These are phyloP conservation scores for Diaporthe sp. DNA, from an alignment of 2,329 filamentous ascomycete genomes.

Conservation along the genomic window DNA sequence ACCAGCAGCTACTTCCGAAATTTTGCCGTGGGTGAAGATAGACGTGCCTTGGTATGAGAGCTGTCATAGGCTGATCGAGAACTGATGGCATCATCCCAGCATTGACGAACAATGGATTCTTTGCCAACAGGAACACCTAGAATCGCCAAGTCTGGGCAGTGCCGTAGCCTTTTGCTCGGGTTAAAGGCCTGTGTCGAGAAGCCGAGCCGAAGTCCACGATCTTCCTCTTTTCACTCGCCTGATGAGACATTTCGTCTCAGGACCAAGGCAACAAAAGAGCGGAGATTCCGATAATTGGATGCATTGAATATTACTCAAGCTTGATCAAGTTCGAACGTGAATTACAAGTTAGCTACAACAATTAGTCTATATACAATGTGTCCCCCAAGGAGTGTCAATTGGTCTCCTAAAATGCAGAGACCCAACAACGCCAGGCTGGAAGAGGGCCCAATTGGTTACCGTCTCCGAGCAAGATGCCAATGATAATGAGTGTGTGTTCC, in stretches of 20 bases:
- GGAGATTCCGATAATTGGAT: not conserved
- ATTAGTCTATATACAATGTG: slow-evolving; percentile 24
- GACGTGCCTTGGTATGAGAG: no score
- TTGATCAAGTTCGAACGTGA: not conserved
- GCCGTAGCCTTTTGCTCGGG: no score
- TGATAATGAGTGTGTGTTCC: slow-evolving; percentile 15
- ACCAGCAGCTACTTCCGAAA: not conserved
- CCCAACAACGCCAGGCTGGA: slow-evolving; percentile 3
- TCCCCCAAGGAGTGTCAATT: slow-evolving; percentile 5
- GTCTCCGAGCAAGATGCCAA: slow-evolving; percentile 7
- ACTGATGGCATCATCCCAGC: no score
- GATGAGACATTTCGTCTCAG: not conserved
- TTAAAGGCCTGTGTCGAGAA: no score
- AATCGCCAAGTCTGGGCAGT: no score
- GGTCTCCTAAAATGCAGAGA: not conserved
- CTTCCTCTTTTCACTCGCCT: not conserved
- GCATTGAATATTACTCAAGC: not conserved
- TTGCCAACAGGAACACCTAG: no score
- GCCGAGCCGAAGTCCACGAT: not conserved
- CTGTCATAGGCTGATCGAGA: no score
- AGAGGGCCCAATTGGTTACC: not conserved
- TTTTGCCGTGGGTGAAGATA: no score
- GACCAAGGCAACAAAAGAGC: not conserved
- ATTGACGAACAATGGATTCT: no score
- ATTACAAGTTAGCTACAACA: slow-evolving; percentile 17